These are phyloP conservation scores for Pterocarpus macrocarpus DNA, from an alignment of 306 rosid species.

Conservation along the genomic window DNA sequence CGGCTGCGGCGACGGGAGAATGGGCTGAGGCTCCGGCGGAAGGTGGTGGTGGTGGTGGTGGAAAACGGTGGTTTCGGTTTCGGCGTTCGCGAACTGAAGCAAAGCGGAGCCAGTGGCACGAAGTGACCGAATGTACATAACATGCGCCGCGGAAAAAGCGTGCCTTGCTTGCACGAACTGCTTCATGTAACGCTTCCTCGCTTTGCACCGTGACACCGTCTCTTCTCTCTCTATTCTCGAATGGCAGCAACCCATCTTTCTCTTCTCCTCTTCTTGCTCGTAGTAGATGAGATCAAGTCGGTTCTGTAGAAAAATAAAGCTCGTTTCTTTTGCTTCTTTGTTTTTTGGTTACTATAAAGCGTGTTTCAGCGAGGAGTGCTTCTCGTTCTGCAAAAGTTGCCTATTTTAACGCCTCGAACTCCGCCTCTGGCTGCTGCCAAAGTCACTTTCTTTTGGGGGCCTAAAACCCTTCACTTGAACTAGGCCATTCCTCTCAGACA, in stretches of 20 bases:
- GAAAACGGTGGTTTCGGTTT: slow-evolving; percentile 48
- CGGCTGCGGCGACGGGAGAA: slow-evolving; percentile 64
- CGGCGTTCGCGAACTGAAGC: slow-evolving; percentile 81
- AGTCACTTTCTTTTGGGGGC: slow-evolving; percentile 37
- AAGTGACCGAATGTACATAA: slow-evolving; percentile 81
- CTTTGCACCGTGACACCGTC: slow-evolving; percentile 76
- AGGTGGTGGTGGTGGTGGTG: slow-evolving; percentile 61
- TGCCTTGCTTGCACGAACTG: slow-evolving; percentile 82
- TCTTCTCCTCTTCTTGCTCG: neutral
- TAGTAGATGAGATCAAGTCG: neutral
- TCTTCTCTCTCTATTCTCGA: slow-evolving; percentile 82
- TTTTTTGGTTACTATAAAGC: neutral
- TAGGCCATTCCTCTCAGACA: neutral
- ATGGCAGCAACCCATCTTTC: slow-evolving; percentile 84
- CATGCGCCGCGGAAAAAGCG: slow-evolving; percentile 74
- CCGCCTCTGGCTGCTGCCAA: slow-evolving; percentile 28
- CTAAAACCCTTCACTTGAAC: slow-evolving; percentile 18
- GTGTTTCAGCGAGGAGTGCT: neutral
- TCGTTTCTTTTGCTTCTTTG: slow-evolving; percentile 6
- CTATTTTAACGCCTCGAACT: slow-evolving; percentile 29
- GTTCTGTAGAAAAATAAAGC: neutral
- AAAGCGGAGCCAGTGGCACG: slow-evolving; percentile 86
- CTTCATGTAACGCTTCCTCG: slow-evolving; percentile 84
- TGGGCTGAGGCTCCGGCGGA: slow-evolving; percentile 60
- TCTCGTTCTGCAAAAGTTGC: slow-evolving; percentile 25